These are phyloP conservation scores for Jasminum sambac DNA, from an alignment of 257 asterid genomes.

Conservation along the genomic window DNA sequence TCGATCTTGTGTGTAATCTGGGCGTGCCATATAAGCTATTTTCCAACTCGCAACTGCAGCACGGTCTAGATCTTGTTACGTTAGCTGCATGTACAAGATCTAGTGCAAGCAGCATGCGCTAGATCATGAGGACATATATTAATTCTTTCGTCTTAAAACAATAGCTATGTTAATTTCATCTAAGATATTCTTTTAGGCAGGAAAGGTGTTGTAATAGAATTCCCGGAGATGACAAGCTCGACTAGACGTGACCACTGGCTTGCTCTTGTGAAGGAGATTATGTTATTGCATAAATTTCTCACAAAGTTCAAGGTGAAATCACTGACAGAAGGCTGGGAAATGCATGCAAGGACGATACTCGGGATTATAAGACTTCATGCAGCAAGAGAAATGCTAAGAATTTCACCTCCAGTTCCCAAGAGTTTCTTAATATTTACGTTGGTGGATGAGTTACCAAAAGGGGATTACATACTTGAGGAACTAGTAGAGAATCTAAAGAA, in stretches of 20 bases:
- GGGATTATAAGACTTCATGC: constrained; percentile 91
- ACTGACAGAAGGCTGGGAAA: constrained; percentile 57
- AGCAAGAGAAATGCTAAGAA: constrained; percentile 90
- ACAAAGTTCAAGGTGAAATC: constrained; percentile 51
- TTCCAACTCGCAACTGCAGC: too few species aligned
- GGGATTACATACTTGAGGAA: constrained; percentile 71
- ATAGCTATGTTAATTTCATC: not conserved
- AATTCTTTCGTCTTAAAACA: not conserved
- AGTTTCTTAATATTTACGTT: constrained; percentile 65
- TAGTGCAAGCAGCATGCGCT: too few species aligned
- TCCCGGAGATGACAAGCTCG: constrained; percentile 92
- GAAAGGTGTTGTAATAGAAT: constrained; percentile 69
- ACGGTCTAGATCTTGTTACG: too few species aligned
- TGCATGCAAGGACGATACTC: constrained; percentile 73
- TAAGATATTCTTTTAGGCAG: constrained; percentile 39
- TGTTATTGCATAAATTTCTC: constrained; percentile 64
- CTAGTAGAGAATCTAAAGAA: constrained; percentile 58
- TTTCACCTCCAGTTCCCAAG: constrained; percentile 75
- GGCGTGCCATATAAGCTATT: too few species aligned
- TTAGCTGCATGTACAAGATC: too few species aligned
- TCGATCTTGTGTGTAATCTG: too few species aligned
- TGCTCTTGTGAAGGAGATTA: constrained; percentile 69
- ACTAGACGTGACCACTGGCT: constrained; percentile 95
- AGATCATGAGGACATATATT: too few species aligned
- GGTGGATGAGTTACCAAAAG: constrained; percentile 79